phyloP scores from a whole-genome alignment of 495 filamentous ascomycete species.

The Evernia prunastri region DNA sequence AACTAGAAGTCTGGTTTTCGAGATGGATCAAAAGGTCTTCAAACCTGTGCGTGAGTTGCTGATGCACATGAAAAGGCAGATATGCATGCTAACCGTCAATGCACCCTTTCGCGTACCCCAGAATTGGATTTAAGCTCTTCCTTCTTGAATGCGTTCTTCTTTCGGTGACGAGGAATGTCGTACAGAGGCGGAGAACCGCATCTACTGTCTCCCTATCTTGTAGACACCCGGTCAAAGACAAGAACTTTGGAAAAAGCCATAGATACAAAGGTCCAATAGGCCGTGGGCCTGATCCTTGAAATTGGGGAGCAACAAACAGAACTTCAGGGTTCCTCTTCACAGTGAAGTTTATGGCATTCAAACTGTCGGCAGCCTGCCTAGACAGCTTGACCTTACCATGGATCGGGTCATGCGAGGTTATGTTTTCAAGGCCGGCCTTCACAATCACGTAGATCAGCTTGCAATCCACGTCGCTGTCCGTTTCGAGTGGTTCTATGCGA shows the following conservation, averaged over 20 bases:
- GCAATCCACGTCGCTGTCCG: conserved; percentile 66
- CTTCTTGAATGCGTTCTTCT: conserved; percentile 18
- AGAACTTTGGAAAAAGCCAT: conserved; percentile 67
- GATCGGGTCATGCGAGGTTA: conserved; percentile 56
- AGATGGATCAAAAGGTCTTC: conserved; percentile 19
- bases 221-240: conserved; percentile 46
- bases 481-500: conserved; percentile 44
- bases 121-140: conserved; percentile 21
- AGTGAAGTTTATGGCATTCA: conserved; percentile 64
- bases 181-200: conserved; percentile 9
- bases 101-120: conserved; percentile 20
- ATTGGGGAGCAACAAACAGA: conserved; percentile 46
- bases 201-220: conserved; percentile 20
- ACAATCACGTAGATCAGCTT: conserved; percentile 78
- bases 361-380: conserved; percentile 55
- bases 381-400: conserved; percentile 44
- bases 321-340: conserved; percentile 68
- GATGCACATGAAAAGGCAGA: conserved; percentile 15
- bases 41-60: conserved; percentile 22
- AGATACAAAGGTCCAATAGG: conserved; percentile 56
- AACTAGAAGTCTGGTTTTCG: conserved; percentile 9
- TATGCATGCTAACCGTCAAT: conserved; percentile 20
- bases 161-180: conserved; percentile 14
- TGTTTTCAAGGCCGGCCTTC: conserved; percentile 67
- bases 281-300: conserved; percentile 17